phyloP scores from a whole-genome alignment of 2,329 filamentous ascomycete genomes.

The Fusarium chaquense region DNA sequence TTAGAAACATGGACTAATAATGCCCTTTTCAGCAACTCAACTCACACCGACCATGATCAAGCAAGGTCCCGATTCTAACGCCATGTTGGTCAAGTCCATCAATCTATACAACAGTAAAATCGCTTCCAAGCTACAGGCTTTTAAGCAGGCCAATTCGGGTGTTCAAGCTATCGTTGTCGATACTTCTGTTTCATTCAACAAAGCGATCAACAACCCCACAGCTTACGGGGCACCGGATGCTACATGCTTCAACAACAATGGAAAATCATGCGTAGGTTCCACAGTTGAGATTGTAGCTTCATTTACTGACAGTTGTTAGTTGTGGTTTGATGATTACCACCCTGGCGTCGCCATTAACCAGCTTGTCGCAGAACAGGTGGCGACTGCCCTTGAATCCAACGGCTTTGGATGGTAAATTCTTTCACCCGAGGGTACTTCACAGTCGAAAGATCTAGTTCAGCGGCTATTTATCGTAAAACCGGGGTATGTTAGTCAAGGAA shows the following conservation, averaged over 20 bases:
- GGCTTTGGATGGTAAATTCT: slow-evolving; percentile 16
- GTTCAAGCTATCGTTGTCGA: slow-evolving; percentile 55
- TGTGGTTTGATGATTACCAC: slow-evolving; percentile 61
- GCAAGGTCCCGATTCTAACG: slow-evolving; percentile 42
- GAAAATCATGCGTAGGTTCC: slow-evolving; percentile 54
- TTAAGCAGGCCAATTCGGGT: slow-evolving; percentile 52
- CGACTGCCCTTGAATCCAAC: slow-evolving; percentile 9
- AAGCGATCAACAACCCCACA: slow-evolving; percentile 56
- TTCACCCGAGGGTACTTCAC: not conserved
- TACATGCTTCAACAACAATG: slow-evolving; percentile 57
- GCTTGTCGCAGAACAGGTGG: slow-evolving; percentile 56
- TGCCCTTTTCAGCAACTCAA: slow-evolving; percentile 52
- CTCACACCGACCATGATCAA: slow-evolving; percentile 53
- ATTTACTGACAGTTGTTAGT: slow-evolving; percentile 25
- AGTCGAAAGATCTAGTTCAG: not conserved
- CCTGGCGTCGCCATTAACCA: slow-evolving; percentile 56
- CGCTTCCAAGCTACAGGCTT: slow-evolving; percentile 46
- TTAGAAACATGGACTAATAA: not conserved
- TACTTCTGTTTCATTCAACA: slow-evolving; percentile 56
- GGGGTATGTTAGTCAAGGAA: not conserved
- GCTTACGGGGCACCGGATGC: slow-evolving; percentile 58
- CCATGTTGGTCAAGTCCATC: slow-evolving; percentile 52
- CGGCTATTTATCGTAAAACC: not conserved
- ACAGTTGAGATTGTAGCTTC: rapidly evolving
- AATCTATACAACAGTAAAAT: slow-evolving; percentile 55